These are phyloP conservation scores for Candida glaebosa DNA, from an alignment of 805 yeast genomes.

Conservation along the genomic window DNA sequence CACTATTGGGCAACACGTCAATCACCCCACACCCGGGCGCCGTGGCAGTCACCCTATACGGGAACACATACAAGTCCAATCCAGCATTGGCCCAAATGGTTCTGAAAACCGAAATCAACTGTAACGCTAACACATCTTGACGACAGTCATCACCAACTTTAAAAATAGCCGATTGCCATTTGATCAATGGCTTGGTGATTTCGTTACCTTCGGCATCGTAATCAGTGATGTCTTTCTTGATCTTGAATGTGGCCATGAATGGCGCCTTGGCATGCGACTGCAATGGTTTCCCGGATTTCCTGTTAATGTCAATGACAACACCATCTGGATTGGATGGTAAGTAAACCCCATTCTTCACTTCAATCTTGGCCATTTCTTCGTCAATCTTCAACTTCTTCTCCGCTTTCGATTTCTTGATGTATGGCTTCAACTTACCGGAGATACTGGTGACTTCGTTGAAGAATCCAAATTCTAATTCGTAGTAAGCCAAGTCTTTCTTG, in stretches of 20 bases:
- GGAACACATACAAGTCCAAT: slow-evolving; percentile 85
- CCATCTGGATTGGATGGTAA: slow-evolving; percentile 98
- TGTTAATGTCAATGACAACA: slow-evolving; percentile 81
- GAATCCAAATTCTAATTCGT: slow-evolving; percentile 80
- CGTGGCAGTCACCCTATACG: slow-evolving; percentile 95
- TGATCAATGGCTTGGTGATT: slow-evolving; percentile 46
- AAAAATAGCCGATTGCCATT: slow-evolving; percentile 94
- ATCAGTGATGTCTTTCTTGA: slow-evolving; percentile 54
- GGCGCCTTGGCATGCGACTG: slow-evolving; percentile 99
- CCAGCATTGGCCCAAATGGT: slow-evolving; percentile 88
- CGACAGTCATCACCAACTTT: slow-evolving; percentile 99
- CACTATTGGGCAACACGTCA: slow-evolving; percentile 93
- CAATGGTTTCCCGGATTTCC: slow-evolving; percentile 89
- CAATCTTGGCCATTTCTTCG: slow-evolving; percentile 74
- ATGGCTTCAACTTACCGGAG: slow-evolving; percentile 93
- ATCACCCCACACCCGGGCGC: slow-evolving; percentile 99
- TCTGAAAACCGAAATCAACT: slow-evolving; percentile 85
- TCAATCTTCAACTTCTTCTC: slow-evolving; percentile 96
- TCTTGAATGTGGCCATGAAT: slow-evolving; percentile 92
- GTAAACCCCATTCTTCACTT: slow-evolving; percentile 60
- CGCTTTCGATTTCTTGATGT: slow-evolving; percentile 87
- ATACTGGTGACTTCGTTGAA: slow-evolving; percentile 89
- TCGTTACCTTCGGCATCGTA: slow-evolving; percentile 36
- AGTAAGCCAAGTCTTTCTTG: slow-evolving; percentile 59
- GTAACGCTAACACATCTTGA: slow-evolving; percentile 93